Evolutionary conservation across 2,329 filamentous ascomycete genomes (phyloP), one percentile per base, ranked within the genome.

Genomic region (Fusarium veterinarium): DNA sequence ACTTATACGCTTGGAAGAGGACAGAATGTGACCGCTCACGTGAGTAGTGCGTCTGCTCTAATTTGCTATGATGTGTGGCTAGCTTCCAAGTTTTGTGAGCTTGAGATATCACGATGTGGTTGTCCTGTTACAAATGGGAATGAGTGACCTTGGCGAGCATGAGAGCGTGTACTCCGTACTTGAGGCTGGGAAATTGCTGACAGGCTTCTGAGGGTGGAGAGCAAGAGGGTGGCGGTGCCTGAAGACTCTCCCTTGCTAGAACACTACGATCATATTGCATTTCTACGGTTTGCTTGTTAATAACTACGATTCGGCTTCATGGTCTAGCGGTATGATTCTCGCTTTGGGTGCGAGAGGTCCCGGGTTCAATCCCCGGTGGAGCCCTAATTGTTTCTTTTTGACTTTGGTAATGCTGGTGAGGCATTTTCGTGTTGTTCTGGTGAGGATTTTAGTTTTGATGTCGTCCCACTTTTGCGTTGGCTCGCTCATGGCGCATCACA

Each of bases 341-440:
- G 69, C 69, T 71, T 71, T 71, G 69, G 69, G 69, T 84, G 82
- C 80, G 78, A 77, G 82, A 83, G 82, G 82, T 82, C 82, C 82
- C 82, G 82, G 81, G 82, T 83, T 84, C 82, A 81, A 84, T 81
- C 78, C 82, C 81, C 82, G 82, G 82, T 80, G 35, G 37, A 41
- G 51, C 51, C 51, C 51, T 10, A 2, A 8, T 4, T 3, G 0
- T 0, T 9, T 17, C 11, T 30, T 46, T 12, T n/a, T 16, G 6
- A 11, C 4, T 14, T 30, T 30, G 5, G 17, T 17, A 8, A 11
- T 23, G 6, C 14, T 8, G 9, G 12, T 63, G 28, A 46, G 63
- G 14, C 12, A 44, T 57, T 42, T 64, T 41, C 12, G 9, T 25
- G 25, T 20, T 44, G 45, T 20, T 5, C 31, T 13, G 6, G 17